Evolutionary conservation across 805 yeast genomes (phyloP), one percentile per base, ranked within the genome.

Genomic region (Wickerhamiella spandovensis): DNA sequence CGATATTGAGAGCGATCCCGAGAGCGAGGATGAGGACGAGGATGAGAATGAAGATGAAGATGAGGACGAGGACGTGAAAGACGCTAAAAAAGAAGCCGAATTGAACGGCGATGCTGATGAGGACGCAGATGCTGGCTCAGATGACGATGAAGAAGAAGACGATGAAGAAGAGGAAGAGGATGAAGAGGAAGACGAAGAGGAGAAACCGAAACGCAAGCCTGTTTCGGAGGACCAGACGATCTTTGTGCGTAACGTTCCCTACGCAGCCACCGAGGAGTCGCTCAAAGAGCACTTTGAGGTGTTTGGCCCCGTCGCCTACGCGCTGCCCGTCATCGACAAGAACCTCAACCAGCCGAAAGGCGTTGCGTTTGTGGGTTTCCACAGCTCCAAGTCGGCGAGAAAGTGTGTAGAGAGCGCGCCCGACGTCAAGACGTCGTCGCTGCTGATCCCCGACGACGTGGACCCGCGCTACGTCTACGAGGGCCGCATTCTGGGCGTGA

Each of bases 311-410:
- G 87, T 92, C 21, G 82, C 83, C 58, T 92, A 88, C 64, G 98
- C 98, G 0, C 73, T 92, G 44, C 96, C 97, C 0, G 98, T 92
- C 13, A 72, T 82, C 54, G 98, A 92, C 61, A 84, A 73, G 61
- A 82, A 73, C 50, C 81, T 95, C 2, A 95, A 94, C 5, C 70
- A 85, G 53, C 90, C 97, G 12, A 84, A 75, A 64, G 98, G 98
- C 54, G 83, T 96, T 0, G 98, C 96, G 0, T 92, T 92, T 64
- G 95, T 92, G 43, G 95, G 95, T 0, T 92, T 92, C 63, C 66
- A 64, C 47, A 69, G 74, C 21, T 77, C 76, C 49, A 79, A 74
- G 4, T 77, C 83, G 2, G 84, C 78, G 59, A 73, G 74, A 30
- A 74, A 76, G 48, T 89, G 97, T 68, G 63, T 89, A 35, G 71